Conservation (phyloP, 495 filamentous ascomycete genomes). For the Lepidopterella palustris region DNA sequence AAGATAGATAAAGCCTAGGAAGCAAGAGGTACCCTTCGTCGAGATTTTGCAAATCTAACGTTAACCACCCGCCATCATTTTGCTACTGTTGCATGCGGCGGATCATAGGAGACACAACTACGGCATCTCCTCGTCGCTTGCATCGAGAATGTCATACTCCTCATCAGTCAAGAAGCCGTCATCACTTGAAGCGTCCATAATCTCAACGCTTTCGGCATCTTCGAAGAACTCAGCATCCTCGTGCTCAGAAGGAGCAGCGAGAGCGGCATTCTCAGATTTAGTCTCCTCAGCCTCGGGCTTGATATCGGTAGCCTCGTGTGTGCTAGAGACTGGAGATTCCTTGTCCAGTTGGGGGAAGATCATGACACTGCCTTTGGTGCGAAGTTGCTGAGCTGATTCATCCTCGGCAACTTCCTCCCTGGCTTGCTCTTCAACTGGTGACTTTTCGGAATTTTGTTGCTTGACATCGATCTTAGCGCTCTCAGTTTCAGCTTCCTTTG, state of each 20-base stretch:
- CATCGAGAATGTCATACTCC: conserved; percentile 94
- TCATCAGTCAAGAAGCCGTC: conserved; percentile 87
- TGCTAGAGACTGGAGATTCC: conserved; percentile 78
- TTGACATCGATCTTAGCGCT: not conserved
- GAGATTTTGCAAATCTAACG: not conserved
- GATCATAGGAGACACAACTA: not conserved
- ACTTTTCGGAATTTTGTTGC: not conserved
- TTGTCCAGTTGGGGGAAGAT: conserved; percentile 96
- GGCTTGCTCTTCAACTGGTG: not conserved
- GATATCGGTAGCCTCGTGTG: conserved; percentile 52
- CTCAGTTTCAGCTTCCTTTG: not conserved
- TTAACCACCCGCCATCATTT: not conserved
- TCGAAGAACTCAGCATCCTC: conserved; percentile 29
- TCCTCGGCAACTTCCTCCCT: conserved; percentile 15
- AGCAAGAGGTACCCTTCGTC: not conserved
- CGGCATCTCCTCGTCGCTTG: conserved; percentile 73
- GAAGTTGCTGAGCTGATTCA: conserved; percentile 13
- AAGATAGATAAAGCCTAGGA: no score
- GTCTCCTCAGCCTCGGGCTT: conserved; percentile 16
- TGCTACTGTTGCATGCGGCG: not conserved
- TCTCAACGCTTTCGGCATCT: conserved; percentile 34
- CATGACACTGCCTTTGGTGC: conserved; percentile 57
- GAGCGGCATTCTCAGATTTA: conserved; percentile 9
- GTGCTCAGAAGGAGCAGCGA: conserved; percentile 10
- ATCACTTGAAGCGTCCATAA: conserved; percentile 46